Base-by-base conservation (phyloP, 257 asterid species). In the Solanum acaule region DNA sequence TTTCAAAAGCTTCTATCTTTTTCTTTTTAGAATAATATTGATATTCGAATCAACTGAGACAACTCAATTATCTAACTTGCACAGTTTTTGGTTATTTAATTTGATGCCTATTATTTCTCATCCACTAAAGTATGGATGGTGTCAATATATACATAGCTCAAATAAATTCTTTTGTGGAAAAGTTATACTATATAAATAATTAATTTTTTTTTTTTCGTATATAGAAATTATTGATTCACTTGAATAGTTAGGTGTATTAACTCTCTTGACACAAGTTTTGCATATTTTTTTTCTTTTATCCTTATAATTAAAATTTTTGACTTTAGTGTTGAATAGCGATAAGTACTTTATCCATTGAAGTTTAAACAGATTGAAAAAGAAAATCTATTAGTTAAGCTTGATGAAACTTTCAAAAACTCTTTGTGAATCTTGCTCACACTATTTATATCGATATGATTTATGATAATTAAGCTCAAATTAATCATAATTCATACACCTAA, bases 11-110 rank as follows among this genome's bases (percentile, higher is more conserved):
- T 63, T 56, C 71, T 85, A 70, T 72, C 9, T 37, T 56, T 34
- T 25, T 12, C 3, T 82, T 15, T 38, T 25, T 8, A 2, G 1
- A 7, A n/a, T 42, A 15, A 7, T 37, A 0, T 0, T 3, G 14
- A 0, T 27, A 1, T 25, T 2, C 5, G 0, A 0, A 10, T 52
- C 63, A 52, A 16, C 10, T 52, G 6, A 18, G 9, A 16, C 4
- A 0, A 0, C 10, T 52, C 63, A 20, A 7, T 56, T 56, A 20
- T 20, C 0, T 3, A 73, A 73, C 49, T 22, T 22, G 3, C 29
- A 35, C 18, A 1, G 0, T 35, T 16, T 1, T 35, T 1, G 10
- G 6, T 2, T 73, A 18, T 18, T 71, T 31, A 14, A 31, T 71
- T 9, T 8, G 23, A 15, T 70, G 20, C 20, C 9, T 67, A 6